Evolutionary conservation across 2,329 filamentous ascomycete genomes (phyloP), one percentile per base, ranked within the genome.

Genomic region (Graphilbum sp.): DNA sequence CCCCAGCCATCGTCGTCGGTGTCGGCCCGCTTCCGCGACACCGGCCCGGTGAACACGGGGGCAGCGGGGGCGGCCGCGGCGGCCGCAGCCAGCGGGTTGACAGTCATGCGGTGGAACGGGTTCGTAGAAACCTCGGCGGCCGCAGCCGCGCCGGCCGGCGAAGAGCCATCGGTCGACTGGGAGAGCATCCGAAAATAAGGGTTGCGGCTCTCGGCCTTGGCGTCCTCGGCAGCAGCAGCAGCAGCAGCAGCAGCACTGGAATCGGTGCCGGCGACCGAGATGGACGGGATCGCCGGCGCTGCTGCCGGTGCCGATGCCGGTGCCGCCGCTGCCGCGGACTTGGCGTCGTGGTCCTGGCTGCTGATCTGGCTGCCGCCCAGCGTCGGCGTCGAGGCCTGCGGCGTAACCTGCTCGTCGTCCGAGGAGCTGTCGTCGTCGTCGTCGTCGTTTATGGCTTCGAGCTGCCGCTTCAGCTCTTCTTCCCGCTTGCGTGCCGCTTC

Each of bases 151-250:
- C 57, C 42, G 2, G 63, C 52, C n/a, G 58, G 50, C 8, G 57
- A 57, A 11, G 72, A 60, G 16, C 66, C 60, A 40, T 73, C 77
- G 7, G 63, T 62, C 10, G 74, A 64, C 54, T 87, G 79, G 36
- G 75, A 77, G 66, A 92, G 76, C 62, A 87, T 90, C 58, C 80
- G 84, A 63, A 88, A 85, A 63, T 93, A 98, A 3, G 90, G 90
- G 53, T 96, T 96, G 56, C 83, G 88, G 50, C 85, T 94, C 58
- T 93, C 83, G 2, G 71, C 67, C 4, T 41, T 61, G 3, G 68
- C 24, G 5, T 36, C 31, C 2, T 24, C 31, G 2, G 13, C 13
- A 16, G 12, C 6, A 6, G 32, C 12, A 8, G 32, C 3, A 29
- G 72, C 65, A 10, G 67, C 58, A 2, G 67, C 52, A 10, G 39